Evolutionary conservation across 2,329 filamentous ascomycete genomes (phyloP), one percentile per base, ranked within the genome.

Genomic region (Escovopsis weberi): DNA sequence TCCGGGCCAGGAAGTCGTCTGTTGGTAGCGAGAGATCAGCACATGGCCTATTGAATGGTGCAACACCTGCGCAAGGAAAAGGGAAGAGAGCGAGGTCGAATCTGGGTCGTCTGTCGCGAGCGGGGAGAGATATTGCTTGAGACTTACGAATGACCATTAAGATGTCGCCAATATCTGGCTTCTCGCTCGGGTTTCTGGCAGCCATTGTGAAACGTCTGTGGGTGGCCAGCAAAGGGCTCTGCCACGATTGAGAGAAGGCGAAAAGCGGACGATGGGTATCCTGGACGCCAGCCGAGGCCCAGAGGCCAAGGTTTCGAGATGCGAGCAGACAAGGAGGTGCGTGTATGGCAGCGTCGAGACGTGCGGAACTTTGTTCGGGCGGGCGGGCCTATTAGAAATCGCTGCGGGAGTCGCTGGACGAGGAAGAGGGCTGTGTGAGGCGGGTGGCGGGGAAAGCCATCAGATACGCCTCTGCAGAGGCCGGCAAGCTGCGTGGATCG

Each of bases 1-100:
- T 93, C 51, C 91, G 80, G 45, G 89, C 88, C 52, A 80, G 70
- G 61, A 98, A 96, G 64, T 95, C 87, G 65, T 98, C 86, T 94
- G 45, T 37, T 44, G 34, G 35, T 37, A 37, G 34, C 36, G 37
- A 47, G 42, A n/a, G 28, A 46, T 50, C 11, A 48, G 47, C 40
- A 45, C 35, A 26, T 7, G 23, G 37, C 32, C 12, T 28, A 28
- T 12, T 23, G n/a, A 2, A 15, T 30, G 26, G 19, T 19, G 39
- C 18, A 34, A 35, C n/a, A 34, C n/a, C n/a, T 15, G 38, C 40
- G 26, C 36, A 26, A 40, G 18, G 36, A 11, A 32, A 12, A 19
- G 12, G 36, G 23, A 23, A 23, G 23, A 23, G 34, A 33, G n/a
- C 23, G 19, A 11, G 37, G 26, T 37, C 12, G 26, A 38, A 12